Evolutionary conservation across 208 protist species (phyloP).

Genomic region (Wallacemonas collosoma): DNA sequence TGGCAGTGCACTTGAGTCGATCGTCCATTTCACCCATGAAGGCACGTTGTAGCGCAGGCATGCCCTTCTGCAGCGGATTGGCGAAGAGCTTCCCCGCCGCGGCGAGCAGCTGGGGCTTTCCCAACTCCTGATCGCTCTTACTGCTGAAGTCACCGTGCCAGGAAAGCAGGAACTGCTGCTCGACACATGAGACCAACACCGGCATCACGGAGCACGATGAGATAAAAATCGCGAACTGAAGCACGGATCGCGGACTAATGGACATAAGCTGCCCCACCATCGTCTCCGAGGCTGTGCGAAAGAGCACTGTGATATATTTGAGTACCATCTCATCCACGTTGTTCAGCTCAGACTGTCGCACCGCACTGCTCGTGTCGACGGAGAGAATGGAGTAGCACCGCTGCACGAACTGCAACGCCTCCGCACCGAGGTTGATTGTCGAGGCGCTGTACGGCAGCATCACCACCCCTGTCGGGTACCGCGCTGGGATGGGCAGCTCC

Average conservation of each 20-base stretch:
- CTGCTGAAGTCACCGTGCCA: conserved; percentile 75
- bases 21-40: conserved; percentile 62
- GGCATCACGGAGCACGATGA: conserved; percentile 77
- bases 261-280: conserved; percentile 68
- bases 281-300: conserved; percentile 80
- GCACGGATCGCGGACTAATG: conserved; percentile 44
- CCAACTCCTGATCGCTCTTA: conserved; percentile 56
- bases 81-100: conserved; percentile 70
- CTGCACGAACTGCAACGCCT: conserved; percentile 61
- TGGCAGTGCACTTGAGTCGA: conserved; percentile 48
- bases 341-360: conserved; percentile 88
- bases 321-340: conserved; percentile 92
- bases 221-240: conserved; percentile 78
- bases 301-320: conserved; percentile 88
- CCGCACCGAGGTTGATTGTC: conserved; percentile 67
- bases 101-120: conserved; percentile 66
- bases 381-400: conserved; percentile 81
- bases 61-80: conserved; percentile 75
- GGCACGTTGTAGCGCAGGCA: conserved; percentile 67
- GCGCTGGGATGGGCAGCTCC: conserved; percentile 59
- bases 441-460: conserved; percentile 73
- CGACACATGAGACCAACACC: conserved; percentile 80
- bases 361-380: conserved; percentile 49
- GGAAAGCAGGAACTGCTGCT: conserved; percentile 87
- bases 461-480: conserved; percentile 44